These are phyloP conservation scores for Gyrodon lividus DNA, from an alignment of 768 basidiomycete genomes.

Conservation along the genomic window DNA sequence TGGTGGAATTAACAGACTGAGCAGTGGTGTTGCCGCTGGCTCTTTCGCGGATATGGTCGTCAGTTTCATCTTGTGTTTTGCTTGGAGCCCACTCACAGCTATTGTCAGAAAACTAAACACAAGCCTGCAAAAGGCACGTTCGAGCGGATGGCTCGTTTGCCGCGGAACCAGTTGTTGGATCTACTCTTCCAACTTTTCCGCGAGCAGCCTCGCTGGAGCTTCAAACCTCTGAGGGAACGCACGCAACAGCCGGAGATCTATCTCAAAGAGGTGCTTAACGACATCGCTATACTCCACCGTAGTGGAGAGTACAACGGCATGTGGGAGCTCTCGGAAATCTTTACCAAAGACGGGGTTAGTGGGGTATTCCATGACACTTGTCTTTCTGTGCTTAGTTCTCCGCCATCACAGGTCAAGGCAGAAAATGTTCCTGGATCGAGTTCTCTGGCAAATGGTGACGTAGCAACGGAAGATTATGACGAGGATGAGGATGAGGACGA, in stretches of 20 bases:
- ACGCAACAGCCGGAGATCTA: constrained; percentile 87
- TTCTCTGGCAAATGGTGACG: constrained; percentile 21
- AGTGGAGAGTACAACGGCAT: constrained; percentile 78
- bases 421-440: constrained; percentile 46
- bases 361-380: background rate
- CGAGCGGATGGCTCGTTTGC: constrained; percentile 91
- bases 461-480: constrained; percentile 38
- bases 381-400: constrained; percentile 5
- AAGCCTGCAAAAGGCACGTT: constrained; percentile 69
- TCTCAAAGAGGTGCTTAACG: constrained; percentile 77
- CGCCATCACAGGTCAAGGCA: constrained; percentile 39
- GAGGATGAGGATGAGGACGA: constrained; percentile 59
- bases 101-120: constrained; percentile 55
- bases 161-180: constrained; percentile 84
- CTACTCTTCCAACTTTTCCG: constrained; percentile 76
- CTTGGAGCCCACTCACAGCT: constrained; percentile 5
- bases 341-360: constrained; percentile 61
- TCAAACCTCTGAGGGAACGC: constrained; percentile 71
- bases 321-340: constrained; percentile 78
- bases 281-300: constrained; percentile 74
- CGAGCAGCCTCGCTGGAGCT: constrained; percentile 76
- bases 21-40: constrained; percentile 63
- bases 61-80: constrained; percentile 29
- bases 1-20: constrained; percentile 75
- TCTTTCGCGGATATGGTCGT: constrained; percentile 70